Base-by-base conservation (phyloP, 2,329 filamentous ascomycete species). In the Venturia pyrina region DNA sequence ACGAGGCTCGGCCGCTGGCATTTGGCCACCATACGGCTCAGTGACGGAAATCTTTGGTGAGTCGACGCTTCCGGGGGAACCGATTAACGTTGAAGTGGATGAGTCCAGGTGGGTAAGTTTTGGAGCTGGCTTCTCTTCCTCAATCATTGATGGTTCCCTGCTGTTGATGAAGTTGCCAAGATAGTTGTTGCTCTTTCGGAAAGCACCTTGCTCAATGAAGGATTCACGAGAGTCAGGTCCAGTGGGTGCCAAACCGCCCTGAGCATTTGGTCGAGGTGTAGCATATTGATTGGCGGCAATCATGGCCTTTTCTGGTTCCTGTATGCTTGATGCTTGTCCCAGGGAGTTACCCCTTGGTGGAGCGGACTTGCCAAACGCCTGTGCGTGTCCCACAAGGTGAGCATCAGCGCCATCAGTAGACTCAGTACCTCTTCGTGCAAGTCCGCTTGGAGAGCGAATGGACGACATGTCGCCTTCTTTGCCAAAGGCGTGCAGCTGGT, bases 401-500 rank as follows among this genome's bases (percentile, higher is more conserved):
- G 82, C 79, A 65, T 80, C 79, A 73, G 77, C 80, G 37, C 74
- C 75, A 44, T 80, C 82, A 69, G 82, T 78, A 17, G 83, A 86
- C 41, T 72, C 75, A 65, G 78, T 78, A 66, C 80, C 80, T 68
- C 70, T 69, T 34, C 60, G 40, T 28, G 40, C 62, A 46, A 37
- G 32, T 67, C 70, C 72, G 10, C 65, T 65, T 61, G 61, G 66
- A 8, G 37, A 56, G 46, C 72, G 73, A 64, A 68, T 74, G 75
- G 17, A 69, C 69, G 17, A 69, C 69, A 65, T 65, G 60, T 68
- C 80, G 46, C 79, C 78, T 41, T 72, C 74, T 66, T 75, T 80
- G 67, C 78, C 72, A 89, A 88, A 43, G 80, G 78, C 19, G 85
- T 83, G 0, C 81, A 83, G 63, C 91, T 86, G 43, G 43, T 46